Conservation (phyloP, 1,139 yeast species). For the Kodamaea fungicola region DNA sequence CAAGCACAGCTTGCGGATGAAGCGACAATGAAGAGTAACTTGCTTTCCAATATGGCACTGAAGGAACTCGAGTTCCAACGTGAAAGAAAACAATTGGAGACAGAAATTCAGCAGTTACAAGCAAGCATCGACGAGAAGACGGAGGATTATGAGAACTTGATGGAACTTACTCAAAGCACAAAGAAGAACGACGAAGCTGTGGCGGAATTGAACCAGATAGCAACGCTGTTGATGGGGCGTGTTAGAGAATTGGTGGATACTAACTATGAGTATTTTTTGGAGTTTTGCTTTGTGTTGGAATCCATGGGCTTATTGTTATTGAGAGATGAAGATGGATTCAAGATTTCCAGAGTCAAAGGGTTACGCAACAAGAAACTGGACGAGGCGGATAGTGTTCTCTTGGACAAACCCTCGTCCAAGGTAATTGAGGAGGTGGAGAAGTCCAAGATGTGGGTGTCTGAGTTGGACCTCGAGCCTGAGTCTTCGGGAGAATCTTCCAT, state of each 20-base stretch:
- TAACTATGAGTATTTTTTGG: constrained; percentile 30
- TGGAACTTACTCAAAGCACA: constrained; percentile 33
- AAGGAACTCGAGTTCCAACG: constrained; percentile 57
- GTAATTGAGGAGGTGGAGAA: constrained; percentile 28
- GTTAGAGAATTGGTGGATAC: constrained; percentile 14
- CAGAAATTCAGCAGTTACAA: constrained; percentile 45
- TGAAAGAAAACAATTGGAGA: constrained; percentile 49
- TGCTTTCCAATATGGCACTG: constrained; percentile 62
- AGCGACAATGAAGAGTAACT: constrained; percentile 52
- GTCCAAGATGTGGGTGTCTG: constrained; percentile 28
- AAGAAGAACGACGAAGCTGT: constrained; percentile 28
- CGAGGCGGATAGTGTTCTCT: constrained; percentile 19
- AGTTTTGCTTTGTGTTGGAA: constrained; percentile 63
- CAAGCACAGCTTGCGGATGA: constrained; percentile 29
- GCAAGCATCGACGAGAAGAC: constrained; percentile 28
- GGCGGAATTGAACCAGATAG: constrained; percentile 24
- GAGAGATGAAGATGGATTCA: constrained; percentile 36
- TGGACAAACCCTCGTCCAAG: constrained; percentile 24
- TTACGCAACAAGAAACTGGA: constrained; percentile 41
- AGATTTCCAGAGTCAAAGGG: constrained; percentile 69
- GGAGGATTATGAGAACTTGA: constrained; percentile 54
- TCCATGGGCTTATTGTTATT: constrained; percentile 71
- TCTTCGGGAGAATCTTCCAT: neutral
- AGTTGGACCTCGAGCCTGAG: constrained; percentile 15
- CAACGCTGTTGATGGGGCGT: constrained; percentile 16